Percentiles rank a stretch among this genome's conserved stretches.
Evolutionary conservation across 441 rosid genomes (phyloP).

Genomic region (Eruca vesicaria): DNA sequence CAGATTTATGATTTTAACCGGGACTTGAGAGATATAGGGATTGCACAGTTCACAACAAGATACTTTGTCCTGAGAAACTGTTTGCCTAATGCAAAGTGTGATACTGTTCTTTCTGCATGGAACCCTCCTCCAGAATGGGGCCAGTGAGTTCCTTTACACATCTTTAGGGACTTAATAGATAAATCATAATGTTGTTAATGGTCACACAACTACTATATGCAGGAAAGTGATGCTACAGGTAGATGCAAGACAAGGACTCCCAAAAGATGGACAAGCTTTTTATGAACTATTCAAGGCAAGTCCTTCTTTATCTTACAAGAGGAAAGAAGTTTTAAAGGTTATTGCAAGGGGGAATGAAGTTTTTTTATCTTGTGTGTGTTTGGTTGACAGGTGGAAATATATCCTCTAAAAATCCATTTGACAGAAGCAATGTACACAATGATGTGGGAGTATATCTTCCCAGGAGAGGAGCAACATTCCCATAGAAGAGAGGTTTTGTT

Average conservation of each 20-base stretch:
- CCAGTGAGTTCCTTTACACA: constrained; percentile 51
- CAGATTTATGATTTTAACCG: constrained; percentile 98
- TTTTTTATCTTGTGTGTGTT: constrained; percentile 17
- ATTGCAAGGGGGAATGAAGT: background rate
- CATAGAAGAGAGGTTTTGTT: constrained; percentile 84
- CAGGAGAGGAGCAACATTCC: constrained; percentile 96
- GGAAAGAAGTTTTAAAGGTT: background rate
- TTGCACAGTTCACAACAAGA: constrained; percentile 86
- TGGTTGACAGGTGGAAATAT: constrained; percentile 78
- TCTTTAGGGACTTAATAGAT: background rate
- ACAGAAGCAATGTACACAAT: constrained; percentile 92
- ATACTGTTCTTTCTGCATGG: constrained; percentile 94
- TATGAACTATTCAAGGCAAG: constrained; percentile 92
- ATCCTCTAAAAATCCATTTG: constrained; percentile 94
- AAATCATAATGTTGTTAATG: background rate
- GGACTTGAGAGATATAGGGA: constrained; percentile 95
- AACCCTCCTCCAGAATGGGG: constrained; percentile 99
- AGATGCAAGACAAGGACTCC: constrained; percentile 94
- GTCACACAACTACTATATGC: constrained; percentile 34
- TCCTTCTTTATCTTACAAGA: constrained; percentile 3
- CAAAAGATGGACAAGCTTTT: constrained; percentile 83
- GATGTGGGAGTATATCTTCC: constrained; percentile 98
- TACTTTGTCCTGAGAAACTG: constrained; percentile 82
- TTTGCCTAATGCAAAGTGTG: constrained; percentile 78
- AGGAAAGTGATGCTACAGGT: constrained; percentile 94